A percentile compares a stretch with the other conserved stretches of the same genome.
These are phyloP conservation scores for Colletotrichum orchidophilum DNA, from an alignment of 2,329 filamentous ascomycete genomes.

Conservation along the genomic window DNA sequence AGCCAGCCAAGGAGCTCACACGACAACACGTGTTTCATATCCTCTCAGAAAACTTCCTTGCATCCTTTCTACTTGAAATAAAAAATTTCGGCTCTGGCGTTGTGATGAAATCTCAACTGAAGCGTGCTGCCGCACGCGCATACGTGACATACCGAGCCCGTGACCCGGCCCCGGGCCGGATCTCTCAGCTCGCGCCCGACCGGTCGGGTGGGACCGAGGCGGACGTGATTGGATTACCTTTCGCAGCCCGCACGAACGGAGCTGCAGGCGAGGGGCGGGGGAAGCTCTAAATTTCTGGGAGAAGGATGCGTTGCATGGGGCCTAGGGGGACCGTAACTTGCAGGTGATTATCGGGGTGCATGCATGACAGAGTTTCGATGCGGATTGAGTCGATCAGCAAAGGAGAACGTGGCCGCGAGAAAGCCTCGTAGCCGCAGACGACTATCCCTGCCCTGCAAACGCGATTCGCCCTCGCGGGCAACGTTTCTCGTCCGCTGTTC, in stretches of 20 bases:
- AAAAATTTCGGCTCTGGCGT: neutral
- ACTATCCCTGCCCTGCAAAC: neutral
- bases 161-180: constrained; percentile 12
- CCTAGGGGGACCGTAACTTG: neutral
- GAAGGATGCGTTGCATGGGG: constrained; percentile 8
- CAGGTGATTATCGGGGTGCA: constrained; percentile 11
- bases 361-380: constrained; percentile 3
- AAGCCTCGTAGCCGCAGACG: neutral
- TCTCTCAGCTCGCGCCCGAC: neutral
- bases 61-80: neutral
- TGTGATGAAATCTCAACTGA: constrained; percentile 12
- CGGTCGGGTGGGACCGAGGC: neutral
- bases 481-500: neutral
- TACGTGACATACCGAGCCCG: neutral
- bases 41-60: neutral
- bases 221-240: constrained; percentile 1
- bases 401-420: neutral
- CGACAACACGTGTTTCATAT: neutral
- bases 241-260: neutral
- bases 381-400: neutral
- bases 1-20: neutral
- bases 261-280: constrained; percentile 15
- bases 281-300: neutral
- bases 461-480: neutral
- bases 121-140: constrained; percentile 7